Conservation (phyloP, 1,284 basidiomycete species). For the Puccinia polysora region DNA sequence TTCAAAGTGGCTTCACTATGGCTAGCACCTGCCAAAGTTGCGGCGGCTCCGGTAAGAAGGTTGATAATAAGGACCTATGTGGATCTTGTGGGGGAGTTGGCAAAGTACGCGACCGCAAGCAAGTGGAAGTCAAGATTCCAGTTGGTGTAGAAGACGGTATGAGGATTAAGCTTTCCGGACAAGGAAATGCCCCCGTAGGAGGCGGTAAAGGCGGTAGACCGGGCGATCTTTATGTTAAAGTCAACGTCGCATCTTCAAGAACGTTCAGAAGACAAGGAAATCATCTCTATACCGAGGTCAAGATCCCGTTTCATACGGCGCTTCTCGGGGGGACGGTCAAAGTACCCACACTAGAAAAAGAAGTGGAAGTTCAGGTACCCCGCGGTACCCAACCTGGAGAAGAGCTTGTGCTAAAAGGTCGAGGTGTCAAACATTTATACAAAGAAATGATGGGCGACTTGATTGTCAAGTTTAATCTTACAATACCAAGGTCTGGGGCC, state of each 20-base stretch:
- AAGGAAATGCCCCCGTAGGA: conserved; percentile 77
- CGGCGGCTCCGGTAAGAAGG: conserved; percentile 72
- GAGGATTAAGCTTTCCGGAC: conserved; percentile 75
- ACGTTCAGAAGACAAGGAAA: conserved; percentile 85
- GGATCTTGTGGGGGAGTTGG: conserved; percentile 78
- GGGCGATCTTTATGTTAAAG: conserved; percentile 74
- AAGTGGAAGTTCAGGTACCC: conserved; percentile 90
- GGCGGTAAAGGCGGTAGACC: conserved; percentile 57
- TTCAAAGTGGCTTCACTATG: conserved; percentile 96
- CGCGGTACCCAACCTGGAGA: conserved; percentile 92
- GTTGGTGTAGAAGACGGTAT: conserved; percentile 93
- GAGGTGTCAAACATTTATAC: conserved; percentile 67
- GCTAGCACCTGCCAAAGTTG: conserved; percentile 83
- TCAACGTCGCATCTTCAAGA: conserved; percentile 77
- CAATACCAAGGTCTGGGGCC: conserved; percentile 74
- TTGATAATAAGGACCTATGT: conserved; percentile 76
- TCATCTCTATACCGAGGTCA: conserved; percentile 84
- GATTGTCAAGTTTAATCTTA: conserved; percentile 80
- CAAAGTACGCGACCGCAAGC: conserved; percentile 73
- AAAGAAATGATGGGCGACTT: conserved; percentile 66
- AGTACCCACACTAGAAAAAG: conserved; percentile 90
- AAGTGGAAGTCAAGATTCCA: conserved; percentile 72
- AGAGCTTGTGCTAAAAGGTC: conserved; percentile 87
- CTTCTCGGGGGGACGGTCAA: conserved; percentile 85
- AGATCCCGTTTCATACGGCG: conserved; percentile 86